Evolutionary conservation across 2,329 filamentous ascomycete genomes (phyloP).

Genomic region (Catunica adiposa): DNA sequence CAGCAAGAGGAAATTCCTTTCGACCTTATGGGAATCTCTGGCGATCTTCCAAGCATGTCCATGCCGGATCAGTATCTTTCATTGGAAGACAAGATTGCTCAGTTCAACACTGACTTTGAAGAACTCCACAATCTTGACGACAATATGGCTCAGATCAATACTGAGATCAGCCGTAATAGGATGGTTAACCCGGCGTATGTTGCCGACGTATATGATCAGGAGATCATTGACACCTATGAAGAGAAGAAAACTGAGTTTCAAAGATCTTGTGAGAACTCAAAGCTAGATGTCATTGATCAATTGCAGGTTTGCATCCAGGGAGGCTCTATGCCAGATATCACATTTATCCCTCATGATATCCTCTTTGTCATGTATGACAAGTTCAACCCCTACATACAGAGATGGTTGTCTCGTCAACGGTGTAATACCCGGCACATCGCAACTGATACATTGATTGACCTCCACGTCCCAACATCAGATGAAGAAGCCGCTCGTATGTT

Average conservation of each 20-base stretch:
- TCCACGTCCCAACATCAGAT: background rate
- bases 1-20: constrained; percentile 18
- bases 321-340: constrained; percentile 27
- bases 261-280: constrained; percentile 21
- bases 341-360: constrained; percentile 3
- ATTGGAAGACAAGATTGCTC: constrained; percentile 27
- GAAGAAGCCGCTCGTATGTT: background rate
- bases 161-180: constrained; percentile 1
- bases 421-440: background rate
- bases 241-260: constrained; percentile 22
- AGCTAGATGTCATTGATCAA: constrained; percentile 19
- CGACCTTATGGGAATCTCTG: constrained; percentile 23
- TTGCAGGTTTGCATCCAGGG: constrained; percentile 26
- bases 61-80: constrained; percentile 21
- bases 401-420: background rate
- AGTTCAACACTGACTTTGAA: constrained; percentile 32
- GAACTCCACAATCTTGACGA: constrained; percentile 27
- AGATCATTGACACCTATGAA: constrained; percentile 30
- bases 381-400: background rate
- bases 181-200: background rate
- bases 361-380: constrained; percentile 2
- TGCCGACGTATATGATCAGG: constrained; percentile 24
- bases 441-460: background rate
- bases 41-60: constrained; percentile 21
- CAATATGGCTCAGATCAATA: background rate